Percentiles rank a stretch among this genome's conserved stretches.
phyloP scores from a whole-genome alignment of 345 rosid genomes.

The Hirschfeldia incana region DNA sequence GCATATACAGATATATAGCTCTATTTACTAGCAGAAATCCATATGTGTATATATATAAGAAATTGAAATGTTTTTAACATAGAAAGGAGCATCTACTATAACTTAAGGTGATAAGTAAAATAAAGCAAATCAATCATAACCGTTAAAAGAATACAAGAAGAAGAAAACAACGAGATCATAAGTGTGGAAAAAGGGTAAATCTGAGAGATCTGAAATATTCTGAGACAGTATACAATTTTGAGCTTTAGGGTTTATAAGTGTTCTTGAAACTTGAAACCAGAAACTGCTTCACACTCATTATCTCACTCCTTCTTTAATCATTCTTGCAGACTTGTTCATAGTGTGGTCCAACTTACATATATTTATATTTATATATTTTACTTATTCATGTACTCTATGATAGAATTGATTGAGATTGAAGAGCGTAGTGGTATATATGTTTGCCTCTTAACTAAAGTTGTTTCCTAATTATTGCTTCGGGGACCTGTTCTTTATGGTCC shows the following conservation, averaged over 20 bases:
- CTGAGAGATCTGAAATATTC: slow-evolving; percentile 35
- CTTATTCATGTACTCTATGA: background rate
- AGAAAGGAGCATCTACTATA: slow-evolving; percentile 10
- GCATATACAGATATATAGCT: background rate
- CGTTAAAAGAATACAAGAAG: slow-evolving; percentile 39
- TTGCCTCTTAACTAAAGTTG: slow-evolving; percentile 40
- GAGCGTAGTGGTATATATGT: slow-evolving; percentile 33
- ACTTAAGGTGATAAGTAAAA: slow-evolving; percentile 24
- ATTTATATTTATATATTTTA: background rate
- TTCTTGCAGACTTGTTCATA: slow-evolving; percentile 36
- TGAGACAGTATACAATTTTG: slow-evolving; percentile 34
- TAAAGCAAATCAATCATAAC: slow-evolving; percentile 35
- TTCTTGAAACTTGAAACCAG: slow-evolving; percentile 42
- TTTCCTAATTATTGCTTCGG: slow-evolving; percentile 37
- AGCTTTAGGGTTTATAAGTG: slow-evolving; percentile 39
- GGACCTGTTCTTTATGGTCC: slow-evolving; percentile 32
- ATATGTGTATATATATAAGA: background rate
- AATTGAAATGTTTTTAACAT: slow-evolving; percentile 1
- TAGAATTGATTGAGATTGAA: slow-evolving; percentile 2
- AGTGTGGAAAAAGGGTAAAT: slow-evolving; percentile 28
- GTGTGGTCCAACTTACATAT: slow-evolving; percentile 39
- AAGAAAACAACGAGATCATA: slow-evolving; percentile 33
- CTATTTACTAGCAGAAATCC: background rate
- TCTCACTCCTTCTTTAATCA: slow-evolving; percentile 37
- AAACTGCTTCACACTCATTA: slow-evolving; percentile 31